A percentile compares a stretch with the other conserved stretches of the same genome.
These are phyloP conservation scores for Lindgomyces ingoldianus DNA, from an alignment of 495 filamentous ascomycete species.

Conservation along the genomic window DNA sequence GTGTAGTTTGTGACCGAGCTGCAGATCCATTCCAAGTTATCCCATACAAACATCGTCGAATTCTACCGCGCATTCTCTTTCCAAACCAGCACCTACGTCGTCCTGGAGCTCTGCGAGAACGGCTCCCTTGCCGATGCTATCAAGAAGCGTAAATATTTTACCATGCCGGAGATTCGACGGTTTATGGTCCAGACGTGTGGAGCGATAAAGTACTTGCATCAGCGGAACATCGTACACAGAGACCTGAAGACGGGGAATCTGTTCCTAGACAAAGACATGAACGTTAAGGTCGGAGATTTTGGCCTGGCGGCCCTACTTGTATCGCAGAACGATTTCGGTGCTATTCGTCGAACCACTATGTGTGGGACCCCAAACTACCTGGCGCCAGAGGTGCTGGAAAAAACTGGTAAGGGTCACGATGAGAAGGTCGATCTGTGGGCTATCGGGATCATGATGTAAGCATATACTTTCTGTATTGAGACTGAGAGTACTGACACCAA, in stretches of 20 bases:
- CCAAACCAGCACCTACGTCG: slow-evolving; percentile 83
- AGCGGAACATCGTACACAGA: slow-evolving; percentile 89
- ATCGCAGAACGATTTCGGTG: slow-evolving; percentile 75
- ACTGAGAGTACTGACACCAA: slow-evolving; percentile 6
- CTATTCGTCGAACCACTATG: slow-evolving; percentile 73
- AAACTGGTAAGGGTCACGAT: slow-evolving; percentile 83
- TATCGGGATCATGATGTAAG: slow-evolving; percentile 90
- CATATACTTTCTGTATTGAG: neutral
- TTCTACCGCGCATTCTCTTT: slow-evolving; percentile 95
- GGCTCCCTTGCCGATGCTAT: slow-evolving; percentile 99
- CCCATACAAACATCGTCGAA: slow-evolving; percentile 88
- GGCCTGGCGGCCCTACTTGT: slow-evolving; percentile 91
- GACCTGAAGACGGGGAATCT: slow-evolving; percentile 98
- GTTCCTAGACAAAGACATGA: slow-evolving; percentile 95
- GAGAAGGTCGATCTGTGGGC: slow-evolving; percentile 97
- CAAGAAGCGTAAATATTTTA: slow-evolving; percentile 79
- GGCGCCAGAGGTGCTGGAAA: slow-evolving; percentile 89
- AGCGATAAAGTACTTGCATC: slow-evolving; percentile 95
- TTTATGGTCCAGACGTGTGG: slow-evolving; percentile 93
- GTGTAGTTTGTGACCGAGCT: slow-evolving; percentile 92
- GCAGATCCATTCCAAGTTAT: slow-evolving; percentile 97
- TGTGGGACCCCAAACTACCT: slow-evolving; percentile 99
- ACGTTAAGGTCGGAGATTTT: slow-evolving; percentile 96
- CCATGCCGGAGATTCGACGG: slow-evolving; percentile 85
- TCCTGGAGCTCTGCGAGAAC: slow-evolving; percentile 90